Conservation (phyloP, 2,329 filamentous ascomycete species). For the Pseudogymnoascus sp. region DNA sequence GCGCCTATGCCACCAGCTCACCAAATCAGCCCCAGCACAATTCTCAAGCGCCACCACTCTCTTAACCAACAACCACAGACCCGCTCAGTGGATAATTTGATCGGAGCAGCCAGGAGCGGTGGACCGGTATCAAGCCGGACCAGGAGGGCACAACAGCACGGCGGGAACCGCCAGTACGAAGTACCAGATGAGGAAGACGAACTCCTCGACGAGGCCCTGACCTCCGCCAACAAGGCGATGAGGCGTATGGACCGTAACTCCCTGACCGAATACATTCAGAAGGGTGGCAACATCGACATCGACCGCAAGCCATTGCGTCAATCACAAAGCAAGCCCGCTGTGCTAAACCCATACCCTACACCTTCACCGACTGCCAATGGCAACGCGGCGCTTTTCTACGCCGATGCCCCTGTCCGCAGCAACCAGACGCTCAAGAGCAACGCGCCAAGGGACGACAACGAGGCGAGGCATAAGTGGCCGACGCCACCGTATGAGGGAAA, state of each 20-base stretch:
- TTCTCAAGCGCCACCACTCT: constrained; percentile 58
- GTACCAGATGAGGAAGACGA: constrained; percentile 96
- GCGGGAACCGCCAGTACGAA: constrained; percentile 79
- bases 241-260: constrained; percentile 52
- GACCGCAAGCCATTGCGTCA: constrained; percentile 48
- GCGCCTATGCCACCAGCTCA: constrained; percentile 46
- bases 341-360: constrained; percentile 56
- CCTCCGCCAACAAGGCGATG: constrained; percentile 67
- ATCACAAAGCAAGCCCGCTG: constrained; percentile 54
- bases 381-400: constrained; percentile 66
- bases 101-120: constrained; percentile 43
- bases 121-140: constrained; percentile 71
- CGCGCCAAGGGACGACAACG: constrained; percentile 38
- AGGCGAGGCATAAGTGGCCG: constrained; percentile 66
- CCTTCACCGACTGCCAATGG: constrained; percentile 75
- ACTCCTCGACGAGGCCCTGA: constrained; percentile 79
- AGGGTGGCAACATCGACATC: constrained; percentile 16
- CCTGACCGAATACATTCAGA: constrained; percentile 21
- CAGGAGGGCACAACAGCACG: constrained; percentile 64
- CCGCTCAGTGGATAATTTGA: constrained; percentile 55
- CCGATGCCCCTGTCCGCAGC: constrained; percentile 44
- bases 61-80: constrained; percentile 44
- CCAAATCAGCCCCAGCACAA: constrained; percentile 41
- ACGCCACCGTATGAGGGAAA: constrained; percentile 95
- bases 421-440: constrained; percentile 50